Base-by-base conservation (phyloP, 2,329 filamentous ascomycete species). In the Podosphaera fusca region DNA sequence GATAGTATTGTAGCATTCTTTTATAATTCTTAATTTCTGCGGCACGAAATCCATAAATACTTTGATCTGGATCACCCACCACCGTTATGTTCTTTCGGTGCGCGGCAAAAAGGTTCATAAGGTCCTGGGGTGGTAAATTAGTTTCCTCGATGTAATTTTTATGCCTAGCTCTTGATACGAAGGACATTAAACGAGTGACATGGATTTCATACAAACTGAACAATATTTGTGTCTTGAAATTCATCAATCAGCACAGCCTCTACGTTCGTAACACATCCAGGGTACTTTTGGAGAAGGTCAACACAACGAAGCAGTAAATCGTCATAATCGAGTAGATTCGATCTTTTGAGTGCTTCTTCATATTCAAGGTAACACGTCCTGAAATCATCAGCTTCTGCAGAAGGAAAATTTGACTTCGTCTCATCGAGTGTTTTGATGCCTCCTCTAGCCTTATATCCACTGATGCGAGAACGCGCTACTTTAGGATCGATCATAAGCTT, bases 21-120 rank as follows among this genome's bases (percentile, higher is more conserved):
- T 79, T 78, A 53, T 96, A 74, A 64, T 96, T 98, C 67, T 84
- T 84, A 63, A 90, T 87, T 68, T 98, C 90, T 8, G 92, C 90
- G 6, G 87, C 89, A 29, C 90, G 82, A 75, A 94, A 98, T 29
- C 90, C 87, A 67, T 96, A 98, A 58, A 98, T 98, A 67, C 89
- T 95, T 69, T 98, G 90, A 67, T 98, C 92, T 0, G 92, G 90
- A 67, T 98, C 90, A 38, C 90, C 92, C 3, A 98, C 92, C 59
- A 95, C 86, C 0, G 90, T 96, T 62, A 96, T 90, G n/a, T 81
- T 77, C 57, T 79, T 77, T 49, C 77, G 75, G 30, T 74, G 71
- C 59, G 87, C 80, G 1, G 89, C 87, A 64, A 98, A 82, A 0
- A 95, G 75, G 60, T 79, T 83, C 88, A 95, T 95, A 47, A 98